These are phyloP conservation scores for Lavandula angustifolia DNA, from an alignment of 257 asterid species.

Conservation along the genomic window DNA sequence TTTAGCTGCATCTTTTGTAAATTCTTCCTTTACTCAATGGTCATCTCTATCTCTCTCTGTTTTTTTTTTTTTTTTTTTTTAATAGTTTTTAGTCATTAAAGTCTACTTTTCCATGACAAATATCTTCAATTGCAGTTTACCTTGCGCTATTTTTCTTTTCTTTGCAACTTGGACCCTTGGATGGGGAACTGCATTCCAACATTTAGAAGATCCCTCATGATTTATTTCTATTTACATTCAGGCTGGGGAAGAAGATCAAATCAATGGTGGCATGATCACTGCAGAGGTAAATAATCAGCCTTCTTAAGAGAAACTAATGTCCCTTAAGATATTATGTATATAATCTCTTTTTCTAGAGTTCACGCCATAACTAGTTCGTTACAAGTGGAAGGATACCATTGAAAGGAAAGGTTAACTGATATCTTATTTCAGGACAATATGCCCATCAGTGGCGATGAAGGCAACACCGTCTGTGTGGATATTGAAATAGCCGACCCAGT, in stretches of 20 bases:
- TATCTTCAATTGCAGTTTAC: too few relatives aligned
- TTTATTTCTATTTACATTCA: constrained; percentile 34
- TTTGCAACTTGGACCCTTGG: neutral
- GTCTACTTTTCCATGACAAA: constrained; percentile 13
- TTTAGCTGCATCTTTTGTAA: neutral
- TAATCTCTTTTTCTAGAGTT: neutral
- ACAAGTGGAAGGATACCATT: neutral
- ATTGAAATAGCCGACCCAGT: constrained; percentile 58
- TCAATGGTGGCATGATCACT: constrained; percentile 52
- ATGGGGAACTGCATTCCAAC: neutral
- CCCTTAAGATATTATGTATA: constrained; percentile 8
- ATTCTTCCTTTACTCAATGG: neutral
- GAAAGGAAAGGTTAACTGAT: constrained; percentile 15
- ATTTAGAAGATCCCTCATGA: neutral
- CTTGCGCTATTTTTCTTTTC: neutral
- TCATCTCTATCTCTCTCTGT: neutral
- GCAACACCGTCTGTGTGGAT: constrained; percentile 52
- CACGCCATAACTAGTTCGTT: neutral
- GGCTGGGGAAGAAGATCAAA: constrained; percentile 61
- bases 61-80: too few relatives aligned
- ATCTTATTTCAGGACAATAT: constrained; percentile 53
- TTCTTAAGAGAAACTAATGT: neutral
- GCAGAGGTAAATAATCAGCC: constrained; percentile 48
- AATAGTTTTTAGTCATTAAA: neutral
- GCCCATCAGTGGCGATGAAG: constrained; percentile 47